Conservation (phyloP, 1,139 yeast genomes). For the Debaryomyces sp. region DNA sequence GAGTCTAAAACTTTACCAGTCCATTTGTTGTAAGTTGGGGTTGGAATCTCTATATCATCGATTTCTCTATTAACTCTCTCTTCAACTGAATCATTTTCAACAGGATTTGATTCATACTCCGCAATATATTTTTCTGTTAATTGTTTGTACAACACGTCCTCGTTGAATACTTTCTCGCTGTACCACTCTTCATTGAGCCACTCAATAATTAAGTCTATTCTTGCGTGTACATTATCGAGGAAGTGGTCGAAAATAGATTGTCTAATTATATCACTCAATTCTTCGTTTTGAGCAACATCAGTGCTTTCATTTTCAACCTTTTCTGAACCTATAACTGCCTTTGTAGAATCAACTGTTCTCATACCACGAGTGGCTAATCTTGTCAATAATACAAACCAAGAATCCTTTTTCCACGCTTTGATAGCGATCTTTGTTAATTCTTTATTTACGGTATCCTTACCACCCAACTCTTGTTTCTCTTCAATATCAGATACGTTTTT, state of each 20-base stretch:
- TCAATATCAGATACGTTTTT: constrained; percentile 23
- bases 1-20: constrained; percentile 74
- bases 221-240: constrained; percentile 68
- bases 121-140: constrained; percentile 15
- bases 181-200: constrained; percentile 99
- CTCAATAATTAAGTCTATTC: constrained; percentile 78
- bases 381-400: constrained; percentile 78
- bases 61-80: constrained; percentile 13
- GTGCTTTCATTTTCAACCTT: constrained; percentile 21
- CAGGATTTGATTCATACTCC: constrained; percentile 15
- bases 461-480: constrained; percentile 17
- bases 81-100: constrained; percentile 9
- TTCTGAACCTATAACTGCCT: background rate
- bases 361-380: constrained; percentile 84
- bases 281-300: constrained; percentile 28
- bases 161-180: constrained; percentile 56
- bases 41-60: constrained; percentile 23
- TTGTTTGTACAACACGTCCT: constrained; percentile 22
- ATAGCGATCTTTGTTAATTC: constrained; percentile 59
- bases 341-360: constrained; percentile 27
- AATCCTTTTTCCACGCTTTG: constrained; percentile 65
- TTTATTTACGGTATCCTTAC: constrained; percentile 22
- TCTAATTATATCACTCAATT: constrained; percentile 63
- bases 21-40: constrained; percentile 66
- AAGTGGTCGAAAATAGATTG: constrained; percentile 73